Conservation (phyloP, 306 rosid species). For the Rosa lucieae region DNA sequence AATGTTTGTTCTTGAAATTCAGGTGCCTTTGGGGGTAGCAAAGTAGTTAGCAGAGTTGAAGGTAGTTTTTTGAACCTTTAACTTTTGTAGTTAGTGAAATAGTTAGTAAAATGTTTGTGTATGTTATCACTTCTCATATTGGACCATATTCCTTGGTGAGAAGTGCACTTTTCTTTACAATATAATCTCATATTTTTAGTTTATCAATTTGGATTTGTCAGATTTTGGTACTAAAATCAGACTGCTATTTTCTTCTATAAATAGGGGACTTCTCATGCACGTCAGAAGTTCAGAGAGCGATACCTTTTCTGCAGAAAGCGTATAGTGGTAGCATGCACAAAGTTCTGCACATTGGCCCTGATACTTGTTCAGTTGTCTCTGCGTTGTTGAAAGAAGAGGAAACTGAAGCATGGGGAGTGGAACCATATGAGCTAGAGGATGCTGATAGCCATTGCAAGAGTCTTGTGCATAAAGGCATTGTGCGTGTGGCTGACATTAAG, state of each 20-base stretch:
- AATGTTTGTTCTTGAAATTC: constrained; percentile 31
- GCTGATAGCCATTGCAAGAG: constrained; percentile 66
- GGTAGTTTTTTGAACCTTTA: constrained; percentile 36
- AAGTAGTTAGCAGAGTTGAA: constrained; percentile 54
- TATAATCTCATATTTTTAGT: neutral
- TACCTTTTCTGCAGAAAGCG: constrained; percentile 68
- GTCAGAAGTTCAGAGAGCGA: constrained; percentile 62
- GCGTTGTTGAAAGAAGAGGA: constrained; percentile 65
- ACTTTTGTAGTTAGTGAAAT: neutral
- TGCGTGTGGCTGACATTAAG: constrained; percentile 80
- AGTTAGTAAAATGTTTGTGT: too few relatives aligned
- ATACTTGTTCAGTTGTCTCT: constrained; percentile 78
- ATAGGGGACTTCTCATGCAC: constrained; percentile 79
- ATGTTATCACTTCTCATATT: constrained; percentile 4
- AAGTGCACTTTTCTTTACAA: neutral
- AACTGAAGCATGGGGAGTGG: constrained; percentile 91
- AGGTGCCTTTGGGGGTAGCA: constrained; percentile 60
- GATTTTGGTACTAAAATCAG: neutral
- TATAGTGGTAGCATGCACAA: constrained; percentile 68
- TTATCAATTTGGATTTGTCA: neutral
- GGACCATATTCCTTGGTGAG: neutral
- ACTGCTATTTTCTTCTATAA: constrained; percentile 24
- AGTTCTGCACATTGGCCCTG: constrained; percentile 88
- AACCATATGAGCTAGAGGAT: constrained; percentile 89
- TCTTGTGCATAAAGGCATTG: constrained; percentile 73